Evolutionary conservation across 371 early-diverging fungal genomes (phyloP).

Genomic region (Mortierella sp.): DNA sequence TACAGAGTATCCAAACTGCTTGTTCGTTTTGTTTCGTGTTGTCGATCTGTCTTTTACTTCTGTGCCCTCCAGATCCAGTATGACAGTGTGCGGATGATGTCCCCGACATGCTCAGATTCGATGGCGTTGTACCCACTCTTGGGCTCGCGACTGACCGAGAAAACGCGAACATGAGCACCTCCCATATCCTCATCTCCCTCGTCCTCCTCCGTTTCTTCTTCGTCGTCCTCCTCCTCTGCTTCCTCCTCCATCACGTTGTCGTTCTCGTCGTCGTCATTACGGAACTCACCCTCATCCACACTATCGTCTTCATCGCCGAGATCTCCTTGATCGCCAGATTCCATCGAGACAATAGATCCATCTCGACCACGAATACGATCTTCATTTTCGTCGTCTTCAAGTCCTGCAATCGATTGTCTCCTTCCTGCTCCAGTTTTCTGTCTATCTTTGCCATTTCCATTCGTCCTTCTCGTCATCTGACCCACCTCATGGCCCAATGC

Average conservation of each 20-base stretch:
- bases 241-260: constrained; percentile 12
- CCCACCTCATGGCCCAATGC: not conserved
- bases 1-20: no score
- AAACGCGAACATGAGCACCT: constrained; percentile 39
- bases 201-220: constrained; percentile 1
- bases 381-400: constrained; percentile 1
- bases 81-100: constrained; percentile 51
- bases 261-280: constrained; percentile 2
- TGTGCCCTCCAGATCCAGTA: constrained; percentile 50
- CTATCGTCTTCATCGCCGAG: constrained; percentile 1
- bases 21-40: not conserved
- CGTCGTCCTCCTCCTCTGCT: constrained; percentile 12
- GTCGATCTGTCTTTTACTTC: constrained; percentile 9
- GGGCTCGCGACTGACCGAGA: constrained; percentile 54
- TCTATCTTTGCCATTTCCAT: not conserved
- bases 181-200: constrained; percentile 11
- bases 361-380: not conserved
- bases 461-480: constrained; percentile 9
- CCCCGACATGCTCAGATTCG: constrained; percentile 53
- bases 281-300: constrained; percentile 2
- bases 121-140: constrained; percentile 50
- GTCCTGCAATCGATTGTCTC: constrained; percentile 6
- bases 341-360: not conserved
- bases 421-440: not conserved
- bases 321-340: not conserved